Evolutionary conservation across 2,329 filamentous ascomycete species (phyloP).

Genomic region (Colletotrichum salicis): DNA sequence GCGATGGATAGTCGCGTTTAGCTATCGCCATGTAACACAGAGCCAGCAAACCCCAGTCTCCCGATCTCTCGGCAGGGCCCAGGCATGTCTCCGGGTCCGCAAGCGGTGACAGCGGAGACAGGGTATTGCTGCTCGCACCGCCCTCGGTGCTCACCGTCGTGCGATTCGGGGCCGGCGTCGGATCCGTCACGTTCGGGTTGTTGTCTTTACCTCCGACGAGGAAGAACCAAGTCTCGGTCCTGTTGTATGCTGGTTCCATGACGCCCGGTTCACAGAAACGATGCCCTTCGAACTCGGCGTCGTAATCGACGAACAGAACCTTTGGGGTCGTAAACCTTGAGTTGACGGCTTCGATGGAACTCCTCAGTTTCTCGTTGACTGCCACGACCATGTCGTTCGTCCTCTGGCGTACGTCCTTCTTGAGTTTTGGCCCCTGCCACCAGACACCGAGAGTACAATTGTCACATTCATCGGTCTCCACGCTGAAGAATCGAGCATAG

Average conservation of each 20-base stretch:
- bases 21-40: constrained; percentile 58
- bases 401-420: constrained; percentile 47
- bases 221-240: constrained; percentile 60
- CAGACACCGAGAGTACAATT: constrained; percentile 58
- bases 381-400: constrained; percentile 58
- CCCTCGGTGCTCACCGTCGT: constrained; percentile 24
- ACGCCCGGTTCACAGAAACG: constrained; percentile 55
- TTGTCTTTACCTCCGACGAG: constrained; percentile 58
- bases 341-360: constrained; percentile 50
- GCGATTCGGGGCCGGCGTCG: constrained; percentile 34
- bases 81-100: constrained; percentile 51
- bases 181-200: constrained; percentile 23
- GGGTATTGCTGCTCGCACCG: constrained; percentile 26
- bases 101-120: constrained; percentile 46
- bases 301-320: constrained; percentile 58
- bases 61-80: constrained; percentile 44
- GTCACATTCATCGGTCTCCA: constrained; percentile 54
- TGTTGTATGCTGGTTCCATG: constrained; percentile 55
- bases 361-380: constrained; percentile 53
- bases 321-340: constrained; percentile 47
- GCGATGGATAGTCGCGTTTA: constrained; percentile 46
- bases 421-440: constrained; percentile 55
- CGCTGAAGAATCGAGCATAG: constrained; percentile 61
- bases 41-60: constrained; percentile 56
- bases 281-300: constrained; percentile 55